phyloP scores from a whole-genome alignment of 305 asterid species.

The Rubia balearica region DNA sequence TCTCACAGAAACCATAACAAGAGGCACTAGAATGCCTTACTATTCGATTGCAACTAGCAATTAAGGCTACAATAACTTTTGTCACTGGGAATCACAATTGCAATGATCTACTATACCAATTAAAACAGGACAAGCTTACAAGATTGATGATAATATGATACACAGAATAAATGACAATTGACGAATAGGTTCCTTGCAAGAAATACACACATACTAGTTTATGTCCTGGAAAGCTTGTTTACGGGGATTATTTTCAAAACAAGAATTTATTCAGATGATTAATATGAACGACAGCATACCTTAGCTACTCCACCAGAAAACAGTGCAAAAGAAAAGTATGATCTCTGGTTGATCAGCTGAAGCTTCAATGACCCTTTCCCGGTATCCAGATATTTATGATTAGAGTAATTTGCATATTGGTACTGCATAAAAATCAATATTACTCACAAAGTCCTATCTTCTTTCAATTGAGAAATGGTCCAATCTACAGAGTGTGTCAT shows the following conservation, averaged over 20 bases:
- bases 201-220: background rate
- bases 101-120: background rate
- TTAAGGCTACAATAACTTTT: background rate
- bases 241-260: background rate
- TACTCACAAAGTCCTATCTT: slow-evolving; percentile 5
- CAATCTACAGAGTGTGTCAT: background rate
- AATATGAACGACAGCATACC: slow-evolving; percentile 26
- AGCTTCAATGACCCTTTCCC: slow-evolving; percentile 79
- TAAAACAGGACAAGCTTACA: background rate
- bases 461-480: background rate
- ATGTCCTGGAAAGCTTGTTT: background rate
- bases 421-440: slow-evolving; percentile 42
- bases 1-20: background rate
- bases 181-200: background rate
- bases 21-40: background rate
- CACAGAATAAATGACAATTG: background rate
- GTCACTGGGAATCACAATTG: background rate
- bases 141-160: background rate
- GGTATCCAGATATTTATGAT: slow-evolving; percentile 42
- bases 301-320: slow-evolving; percentile 79
- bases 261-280: background rate
- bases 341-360: slow-evolving; percentile 86
- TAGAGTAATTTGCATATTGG: slow-evolving; percentile 72
- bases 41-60: background rate
- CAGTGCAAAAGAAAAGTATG: slow-evolving; percentile 69